A percentile compares a stretch with the other conserved stretches of the same genome.
These are phyloP conservation scores for Liriodendron chinense DNA, from an alignment of 164 flowering plant species.

Conservation along the genomic window DNA sequence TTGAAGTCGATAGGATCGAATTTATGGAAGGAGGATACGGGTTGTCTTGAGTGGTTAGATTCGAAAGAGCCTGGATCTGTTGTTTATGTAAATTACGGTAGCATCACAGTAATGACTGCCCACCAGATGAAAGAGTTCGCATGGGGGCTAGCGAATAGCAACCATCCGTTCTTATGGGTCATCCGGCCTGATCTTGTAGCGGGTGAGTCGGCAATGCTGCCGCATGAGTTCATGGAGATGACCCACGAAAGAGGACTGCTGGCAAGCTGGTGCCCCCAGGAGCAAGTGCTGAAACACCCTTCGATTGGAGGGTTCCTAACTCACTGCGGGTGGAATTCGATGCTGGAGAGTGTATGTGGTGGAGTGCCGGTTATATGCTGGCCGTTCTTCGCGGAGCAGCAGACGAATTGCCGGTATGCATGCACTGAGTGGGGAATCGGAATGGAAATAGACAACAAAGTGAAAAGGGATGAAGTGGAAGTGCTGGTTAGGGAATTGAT, in stretches of 20 bases:
- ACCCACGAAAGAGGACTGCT: conserved; percentile 9
- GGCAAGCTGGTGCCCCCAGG: conserved; percentile 18
- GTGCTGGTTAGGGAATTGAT: not conserved
- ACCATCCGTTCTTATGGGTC: conserved; percentile 18
- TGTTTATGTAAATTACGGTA: conserved; percentile 8
- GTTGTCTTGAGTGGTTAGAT: conserved; percentile 3
- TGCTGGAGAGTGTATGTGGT: not conserved
- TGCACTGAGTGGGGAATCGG: conserved; percentile 8
- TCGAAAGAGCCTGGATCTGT: not conserved
- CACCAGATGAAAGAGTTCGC: conserved; percentile 13
- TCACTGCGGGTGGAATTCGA: conserved; percentile 4
- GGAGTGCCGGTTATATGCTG: conserved; percentile 6
- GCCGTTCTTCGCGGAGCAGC: conserved; percentile 12
- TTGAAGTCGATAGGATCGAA: conserved; percentile 5
- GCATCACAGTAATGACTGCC: not conserved
- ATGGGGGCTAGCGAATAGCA: conserved; percentile 17
- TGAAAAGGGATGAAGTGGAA: conserved; percentile 4
- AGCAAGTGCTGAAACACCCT: conserved; percentile 10
- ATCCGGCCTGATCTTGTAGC: conserved; percentile 1
- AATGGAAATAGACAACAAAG: not conserved
- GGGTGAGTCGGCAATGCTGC: conserved; percentile 17
- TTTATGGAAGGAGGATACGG: conserved; percentile 11
- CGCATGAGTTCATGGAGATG: conserved; percentile 6
- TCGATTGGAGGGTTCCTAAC: conserved; percentile 4
- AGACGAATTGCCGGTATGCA: conserved; percentile 2